phyloP scores from a whole-genome alignment of 169 alveolate genomes.

The Fabrea salina region DNA sequence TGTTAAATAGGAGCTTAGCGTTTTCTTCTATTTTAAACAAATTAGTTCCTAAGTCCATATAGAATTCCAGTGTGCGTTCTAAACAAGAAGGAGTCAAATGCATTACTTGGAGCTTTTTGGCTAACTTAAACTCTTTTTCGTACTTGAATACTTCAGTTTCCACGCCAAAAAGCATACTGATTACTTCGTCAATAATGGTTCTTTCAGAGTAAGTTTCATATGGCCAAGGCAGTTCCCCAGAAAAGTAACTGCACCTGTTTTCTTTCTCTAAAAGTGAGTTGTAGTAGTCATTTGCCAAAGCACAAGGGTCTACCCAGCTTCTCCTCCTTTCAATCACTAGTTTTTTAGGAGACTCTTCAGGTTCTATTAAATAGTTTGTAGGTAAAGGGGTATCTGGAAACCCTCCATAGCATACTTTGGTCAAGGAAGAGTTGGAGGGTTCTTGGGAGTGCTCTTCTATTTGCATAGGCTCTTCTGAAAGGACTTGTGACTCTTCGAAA shows the following conservation, averaged over 20 bases:
- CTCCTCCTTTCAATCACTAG: background rate
- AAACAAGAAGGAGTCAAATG: slow-evolving; percentile 24
- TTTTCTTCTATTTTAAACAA: background rate
- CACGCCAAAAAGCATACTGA: slow-evolving; percentile 11
- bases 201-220: background rate
- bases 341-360: background rate
- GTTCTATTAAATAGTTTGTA: background rate
- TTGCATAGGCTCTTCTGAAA: too few relatives aligned
- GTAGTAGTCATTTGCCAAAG: background rate
- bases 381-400: background rate
- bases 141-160: background rate
- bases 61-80: background rate
- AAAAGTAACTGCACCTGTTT: background rate
- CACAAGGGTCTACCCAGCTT: slow-evolving; percentile 13
- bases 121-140: background rate
- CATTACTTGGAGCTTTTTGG: background rate
- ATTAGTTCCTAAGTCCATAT: background rate
- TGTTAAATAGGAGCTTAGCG: background rate
- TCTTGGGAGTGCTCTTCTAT: too few relatives aligned
- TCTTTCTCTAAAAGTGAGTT: background rate
- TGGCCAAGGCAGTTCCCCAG: background rate
- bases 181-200: background rate
- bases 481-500: background rate
- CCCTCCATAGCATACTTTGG: background rate
- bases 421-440: too few relatives aligned